These are phyloP conservation scores for Simmondsia chinensis DNA, from an alignment of 148 eudicot species.

Conservation along the genomic window DNA sequence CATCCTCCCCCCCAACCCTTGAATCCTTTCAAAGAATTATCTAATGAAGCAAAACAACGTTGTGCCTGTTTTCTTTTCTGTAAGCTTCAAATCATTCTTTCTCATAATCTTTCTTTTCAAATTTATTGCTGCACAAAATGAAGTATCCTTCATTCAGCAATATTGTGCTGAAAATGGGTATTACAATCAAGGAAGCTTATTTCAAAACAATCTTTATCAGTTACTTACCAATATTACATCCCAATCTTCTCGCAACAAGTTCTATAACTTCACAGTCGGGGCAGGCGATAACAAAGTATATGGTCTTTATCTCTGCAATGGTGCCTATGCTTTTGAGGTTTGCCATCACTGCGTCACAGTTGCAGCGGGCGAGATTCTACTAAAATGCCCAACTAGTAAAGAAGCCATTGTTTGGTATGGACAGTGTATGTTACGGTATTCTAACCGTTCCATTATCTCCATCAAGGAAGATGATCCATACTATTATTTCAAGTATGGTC, in stretches of 20 bases:
- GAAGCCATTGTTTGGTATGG: slow-evolving; percentile 9
- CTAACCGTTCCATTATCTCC: slow-evolving; percentile 4
- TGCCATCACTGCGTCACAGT: slow-evolving; percentile 12
- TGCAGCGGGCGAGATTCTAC: background rate
- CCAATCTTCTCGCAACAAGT: background rate
- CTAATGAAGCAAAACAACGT: too few relatives aligned
- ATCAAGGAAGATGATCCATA: slow-evolving; percentile 4
- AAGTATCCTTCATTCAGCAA: slow-evolving; percentile 2
- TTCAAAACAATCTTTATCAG: slow-evolving; percentile 2
- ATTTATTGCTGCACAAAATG: background rate
- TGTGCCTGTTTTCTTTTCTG: too few relatives aligned
- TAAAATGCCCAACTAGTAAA: slow-evolving; percentile 4
- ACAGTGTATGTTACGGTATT: slow-evolving; percentile 12
- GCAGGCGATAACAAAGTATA: background rate
- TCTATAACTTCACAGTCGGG: background rate
- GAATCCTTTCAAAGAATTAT: too few relatives aligned
- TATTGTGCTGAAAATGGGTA: slow-evolving; percentile 2
- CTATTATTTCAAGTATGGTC: too few relatives aligned
- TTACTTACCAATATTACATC: background rate
- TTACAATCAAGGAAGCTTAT: background rate
- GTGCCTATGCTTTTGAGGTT: background rate
- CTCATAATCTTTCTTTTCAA: background rate
- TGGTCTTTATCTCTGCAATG: slow-evolving; percentile 12
- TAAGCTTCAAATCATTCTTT: too few relatives aligned
- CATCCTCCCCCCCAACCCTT: too few relatives aligned